Conservation (phyloP, 2,329 filamentous ascomycete species). For the Diplodia intermedia region DNA sequence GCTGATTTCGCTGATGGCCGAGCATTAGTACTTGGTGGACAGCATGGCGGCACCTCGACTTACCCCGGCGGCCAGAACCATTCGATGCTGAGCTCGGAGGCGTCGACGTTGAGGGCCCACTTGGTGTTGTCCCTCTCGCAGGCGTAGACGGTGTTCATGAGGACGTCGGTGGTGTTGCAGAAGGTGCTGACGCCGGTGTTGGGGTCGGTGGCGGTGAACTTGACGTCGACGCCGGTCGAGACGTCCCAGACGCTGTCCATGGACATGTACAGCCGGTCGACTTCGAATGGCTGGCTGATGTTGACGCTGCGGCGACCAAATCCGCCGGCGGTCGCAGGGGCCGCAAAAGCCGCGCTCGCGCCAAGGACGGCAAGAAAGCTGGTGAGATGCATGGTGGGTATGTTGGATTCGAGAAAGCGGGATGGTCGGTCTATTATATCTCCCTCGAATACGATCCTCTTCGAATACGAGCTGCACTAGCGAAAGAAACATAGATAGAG, state of each 20-base stretch:
- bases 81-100: constrained; percentile 4
- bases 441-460: too few relatives aligned
- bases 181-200: background rate
- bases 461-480: background rate
- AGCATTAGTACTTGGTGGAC: background rate
- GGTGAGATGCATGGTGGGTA: background rate
- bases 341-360: background rate
- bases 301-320: background rate
- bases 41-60: background rate
- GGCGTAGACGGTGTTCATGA: background rate
- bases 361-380: background rate
- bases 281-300: constrained; percentile 4
- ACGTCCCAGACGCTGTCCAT: constrained; percentile 9
- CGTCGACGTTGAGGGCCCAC: background rate
- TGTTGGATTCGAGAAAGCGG: background rate
- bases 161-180: constrained; percentile 2
- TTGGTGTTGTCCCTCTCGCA: constrained; percentile 4
- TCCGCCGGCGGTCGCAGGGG: background rate
- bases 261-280: constrained; percentile 3
- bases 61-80: constrained; percentile 9
- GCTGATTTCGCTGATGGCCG: background rate
- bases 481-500: background rate
- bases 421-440: constrained; percentile 8
- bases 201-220: background rate
- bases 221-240: background rate